These are phyloP conservation scores for Pogostemon cablin DNA, from an alignment of 257 asterid species.

Conservation along the genomic window DNA sequence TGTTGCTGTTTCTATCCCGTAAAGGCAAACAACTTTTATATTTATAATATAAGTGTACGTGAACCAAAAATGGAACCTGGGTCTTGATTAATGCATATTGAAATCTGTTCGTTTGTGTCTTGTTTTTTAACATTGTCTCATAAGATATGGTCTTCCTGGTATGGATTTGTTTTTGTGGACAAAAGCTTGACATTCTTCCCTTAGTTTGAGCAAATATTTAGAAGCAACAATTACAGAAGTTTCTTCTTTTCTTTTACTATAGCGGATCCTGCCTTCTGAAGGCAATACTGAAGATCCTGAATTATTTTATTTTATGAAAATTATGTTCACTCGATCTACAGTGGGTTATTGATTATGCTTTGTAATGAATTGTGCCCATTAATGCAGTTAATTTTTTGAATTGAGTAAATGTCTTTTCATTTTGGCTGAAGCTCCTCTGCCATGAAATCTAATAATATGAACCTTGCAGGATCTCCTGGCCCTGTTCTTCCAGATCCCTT, in stretches of 20 bases:
- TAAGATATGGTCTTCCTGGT: neutral
- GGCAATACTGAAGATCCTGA: too few species aligned
- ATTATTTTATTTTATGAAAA: neutral
- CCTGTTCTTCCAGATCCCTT: slow-evolving; percentile 49
- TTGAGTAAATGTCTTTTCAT: neutral
- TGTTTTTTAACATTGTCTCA: neutral
- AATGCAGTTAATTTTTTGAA: neutral
- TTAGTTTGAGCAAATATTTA: neutral
- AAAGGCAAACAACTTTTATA: too few species aligned
- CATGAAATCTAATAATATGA: slow-evolving; percentile 19
- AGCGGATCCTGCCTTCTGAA: too few species aligned
- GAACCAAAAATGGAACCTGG: neutral
- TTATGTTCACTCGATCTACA: neutral
- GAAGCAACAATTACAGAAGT: neutral
- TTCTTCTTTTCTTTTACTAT: too few species aligned
- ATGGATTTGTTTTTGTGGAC: neutral
- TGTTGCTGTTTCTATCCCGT: too few species aligned
- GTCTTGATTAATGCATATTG: neutral
- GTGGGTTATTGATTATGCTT: neutral
- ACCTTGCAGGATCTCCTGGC: slow-evolving; percentile 49
- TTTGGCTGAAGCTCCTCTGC: neutral
- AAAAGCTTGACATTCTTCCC: neutral
- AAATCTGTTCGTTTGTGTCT: slow-evolving; percentile 15
- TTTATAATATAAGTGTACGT: neutral
- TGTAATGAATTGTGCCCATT: neutral